phyloP scores from a whole-genome alignment of 1,284 basidiomycete genomes.

The Ustilago loliicola region DNA sequence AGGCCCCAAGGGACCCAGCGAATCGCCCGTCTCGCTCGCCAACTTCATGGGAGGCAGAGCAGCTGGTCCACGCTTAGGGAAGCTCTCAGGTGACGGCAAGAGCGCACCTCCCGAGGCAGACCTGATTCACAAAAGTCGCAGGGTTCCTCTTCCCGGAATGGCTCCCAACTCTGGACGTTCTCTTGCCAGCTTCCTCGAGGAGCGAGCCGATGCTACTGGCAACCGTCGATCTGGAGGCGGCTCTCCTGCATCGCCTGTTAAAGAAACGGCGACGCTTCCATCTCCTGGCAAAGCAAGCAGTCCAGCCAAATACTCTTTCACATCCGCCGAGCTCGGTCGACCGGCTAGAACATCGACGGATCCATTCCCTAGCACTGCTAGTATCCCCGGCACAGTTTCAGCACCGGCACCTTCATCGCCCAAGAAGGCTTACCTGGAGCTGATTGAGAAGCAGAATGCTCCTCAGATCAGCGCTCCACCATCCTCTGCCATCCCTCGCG shows the following conservation, averaged over 20 bases:
- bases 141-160: constrained; percentile 56
- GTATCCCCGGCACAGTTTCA: constrained; percentile 5
- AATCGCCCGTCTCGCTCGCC: constrained; percentile 64
- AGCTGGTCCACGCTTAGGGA: constrained; percentile 65
- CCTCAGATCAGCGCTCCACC: constrained; percentile 25
- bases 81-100: constrained; percentile 65
- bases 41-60: constrained; percentile 69
- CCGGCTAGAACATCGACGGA: constrained; percentile 17
- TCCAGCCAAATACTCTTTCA: constrained; percentile 47
- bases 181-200: constrained; percentile 64
- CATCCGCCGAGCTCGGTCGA: constrained; percentile 39
- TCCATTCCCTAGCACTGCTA: constrained; percentile 6
- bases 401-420: constrained; percentile 31
- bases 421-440: constrained; percentile 48
- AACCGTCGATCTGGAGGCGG: constrained; percentile 14
- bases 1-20: constrained; percentile 33
- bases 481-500: constrained; percentile 44
- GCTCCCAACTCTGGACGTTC: constrained; percentile 44
- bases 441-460: constrained; percentile 46
- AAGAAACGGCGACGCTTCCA: constrained; percentile 11
- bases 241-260: constrained; percentile 29
- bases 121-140: constrained; percentile 53
- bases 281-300: constrained; percentile 32
- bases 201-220: constrained; percentile 46
- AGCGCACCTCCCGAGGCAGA: constrained; percentile 62